Percentiles rank a stretch among this genome's conserved stretches.
phyloP scores from a whole-genome alignment of 371 early-diverging fungal genomes.

The Actinomucor elegans region DNA sequence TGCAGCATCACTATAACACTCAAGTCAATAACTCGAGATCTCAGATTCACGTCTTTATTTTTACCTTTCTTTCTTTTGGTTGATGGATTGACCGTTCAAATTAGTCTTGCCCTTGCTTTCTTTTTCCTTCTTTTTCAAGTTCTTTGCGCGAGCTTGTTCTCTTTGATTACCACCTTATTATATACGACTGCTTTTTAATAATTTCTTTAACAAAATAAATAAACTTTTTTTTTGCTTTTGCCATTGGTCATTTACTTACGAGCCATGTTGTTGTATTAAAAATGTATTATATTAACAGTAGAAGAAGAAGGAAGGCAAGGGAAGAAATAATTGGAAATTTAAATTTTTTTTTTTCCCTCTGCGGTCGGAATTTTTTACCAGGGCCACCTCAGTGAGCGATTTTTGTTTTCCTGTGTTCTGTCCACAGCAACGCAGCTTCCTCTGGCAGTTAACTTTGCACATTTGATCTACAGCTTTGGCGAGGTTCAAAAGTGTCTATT shows the following conservation, averaged over 20 bases:
- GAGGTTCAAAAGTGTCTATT: too few species aligned
- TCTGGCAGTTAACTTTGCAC: too few species aligned
- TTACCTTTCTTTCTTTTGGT: constrained; percentile 57
- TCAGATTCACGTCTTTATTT: not conserved
- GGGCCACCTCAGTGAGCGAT: too few species aligned
- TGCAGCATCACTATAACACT: constrained; percentile 51
- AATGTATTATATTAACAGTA: too few species aligned
- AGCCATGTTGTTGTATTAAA: constrained; percentile 6
- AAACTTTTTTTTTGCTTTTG: too few species aligned
- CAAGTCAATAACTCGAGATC: not conserved
- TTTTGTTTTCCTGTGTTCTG: too few species aligned
- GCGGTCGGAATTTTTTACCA: too few species aligned
- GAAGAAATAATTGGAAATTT: not conserved
- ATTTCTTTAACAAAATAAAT: not conserved
- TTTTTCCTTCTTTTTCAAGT: constrained; percentile 50
- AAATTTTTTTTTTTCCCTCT: constrained; percentile 6
- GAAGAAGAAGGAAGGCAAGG: not conserved
- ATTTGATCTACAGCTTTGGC: too few species aligned
- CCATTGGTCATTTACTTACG: constrained; percentile 17
- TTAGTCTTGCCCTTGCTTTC: constrained; percentile 39
- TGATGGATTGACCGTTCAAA: constrained; percentile 39
- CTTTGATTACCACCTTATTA: constrained; percentile 57
- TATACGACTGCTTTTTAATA: not conserved
- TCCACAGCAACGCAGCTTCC: too few species aligned
- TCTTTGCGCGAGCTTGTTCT: constrained; percentile 58